Evolutionary conservation across 441 rosid genomes (phyloP).

Genomic region (Syzygium malaccense): DNA sequence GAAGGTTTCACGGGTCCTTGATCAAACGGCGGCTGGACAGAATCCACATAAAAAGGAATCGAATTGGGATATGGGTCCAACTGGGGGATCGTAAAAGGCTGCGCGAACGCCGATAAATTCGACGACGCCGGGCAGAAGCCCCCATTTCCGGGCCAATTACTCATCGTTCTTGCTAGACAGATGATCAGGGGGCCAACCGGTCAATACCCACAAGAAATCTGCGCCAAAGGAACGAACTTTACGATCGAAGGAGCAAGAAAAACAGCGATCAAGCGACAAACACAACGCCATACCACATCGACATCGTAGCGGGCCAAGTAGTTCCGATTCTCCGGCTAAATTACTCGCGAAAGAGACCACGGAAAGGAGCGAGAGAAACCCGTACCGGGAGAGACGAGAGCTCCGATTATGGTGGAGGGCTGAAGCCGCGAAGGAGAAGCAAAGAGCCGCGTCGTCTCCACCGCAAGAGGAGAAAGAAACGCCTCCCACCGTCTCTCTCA

Average conservation of each 20-base stretch:
- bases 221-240: background rate
- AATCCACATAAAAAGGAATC: slow-evolving; percentile 18
- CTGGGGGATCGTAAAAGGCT: slow-evolving; percentile 52
- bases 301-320: background rate
- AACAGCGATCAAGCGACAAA: background rate
- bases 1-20: slow-evolving; percentile 10
- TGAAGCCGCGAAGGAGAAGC: background rate
- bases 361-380: background rate
- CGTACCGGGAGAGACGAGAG: background rate
- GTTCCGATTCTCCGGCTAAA: background rate
- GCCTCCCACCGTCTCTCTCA: background rate
- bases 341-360: background rate
- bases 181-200: slow-evolving; percentile 2
- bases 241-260: background rate
- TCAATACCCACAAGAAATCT: slow-evolving; percentile 8
- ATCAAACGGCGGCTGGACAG: slow-evolving; percentile 19
- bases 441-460: background rate
- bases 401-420: background rate
- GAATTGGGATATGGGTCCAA: slow-evolving; percentile 18
- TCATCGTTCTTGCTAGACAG: slow-evolving; percentile 23
- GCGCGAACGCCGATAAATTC: slow-evolving; percentile 52
- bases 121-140: slow-evolving; percentile 34
- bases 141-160: slow-evolving; percentile 27
- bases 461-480: background rate
- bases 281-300: background rate